Evolutionary conservation across 805 yeast genomes (phyloP).

Genomic region (Myxozyma neglecta): DNA sequence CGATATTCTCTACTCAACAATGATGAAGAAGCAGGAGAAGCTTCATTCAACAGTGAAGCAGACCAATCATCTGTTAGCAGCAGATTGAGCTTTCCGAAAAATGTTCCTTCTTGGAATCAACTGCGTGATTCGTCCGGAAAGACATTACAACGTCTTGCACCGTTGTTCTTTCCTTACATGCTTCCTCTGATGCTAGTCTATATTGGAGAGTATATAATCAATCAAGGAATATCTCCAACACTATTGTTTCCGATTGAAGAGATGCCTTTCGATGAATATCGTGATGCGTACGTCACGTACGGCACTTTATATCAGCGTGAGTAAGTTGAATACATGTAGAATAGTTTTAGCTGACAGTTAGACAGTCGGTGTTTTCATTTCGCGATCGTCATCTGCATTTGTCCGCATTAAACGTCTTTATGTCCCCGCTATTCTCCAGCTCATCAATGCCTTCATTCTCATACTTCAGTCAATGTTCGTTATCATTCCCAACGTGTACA

Average conservation of each 20-base stretch:
- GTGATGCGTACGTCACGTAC: conserved; percentile 89
- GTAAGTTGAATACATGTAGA: conserved; percentile 7
- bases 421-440: conserved; percentile 65
- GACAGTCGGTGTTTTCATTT: conserved; percentile 78
- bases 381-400: conserved; percentile 76
- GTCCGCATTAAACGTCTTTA: conserved; percentile 60
- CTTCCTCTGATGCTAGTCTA: conserved; percentile 81
- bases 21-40: conserved; percentile 1
- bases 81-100: conserved; percentile 7
- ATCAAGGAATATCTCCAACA: conserved; percentile 91
- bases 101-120: conserved; percentile 9
- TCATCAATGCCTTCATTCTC: conserved; percentile 58
- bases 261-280: conserved; percentile 65
- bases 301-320: conserved; percentile 76
- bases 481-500: conserved; percentile 59
- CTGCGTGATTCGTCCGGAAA: conserved; percentile 5
- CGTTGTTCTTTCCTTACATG: conserved; percentile 56
- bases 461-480: conserved; percentile 64
- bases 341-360: neutral
- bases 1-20: conserved; percentile 14
- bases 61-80: conserved; percentile 15
- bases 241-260: conserved; percentile 70
- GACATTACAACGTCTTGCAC: conserved; percentile 36
- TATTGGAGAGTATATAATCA: conserved; percentile 80
- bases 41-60: neutral